A percentile compares a stretch with the other conserved stretches of the same genome.
phyloP scores from a whole-genome alignment of 768 basidiomycete species.

The Collybia nuda region DNA sequence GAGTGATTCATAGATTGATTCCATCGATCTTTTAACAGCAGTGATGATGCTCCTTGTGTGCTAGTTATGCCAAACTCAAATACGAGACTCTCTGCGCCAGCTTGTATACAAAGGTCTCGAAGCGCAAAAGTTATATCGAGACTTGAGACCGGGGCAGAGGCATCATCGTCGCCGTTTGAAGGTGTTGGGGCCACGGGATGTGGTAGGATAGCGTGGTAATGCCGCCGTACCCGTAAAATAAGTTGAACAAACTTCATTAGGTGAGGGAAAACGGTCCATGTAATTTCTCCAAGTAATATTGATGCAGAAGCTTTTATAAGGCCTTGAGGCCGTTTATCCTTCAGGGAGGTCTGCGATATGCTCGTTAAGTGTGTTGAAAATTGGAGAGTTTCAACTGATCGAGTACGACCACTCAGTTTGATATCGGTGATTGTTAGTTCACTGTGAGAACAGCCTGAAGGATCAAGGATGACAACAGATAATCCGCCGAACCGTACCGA shows the following conservation, averaged over 20 bases:
- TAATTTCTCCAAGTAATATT: constrained; percentile 38
- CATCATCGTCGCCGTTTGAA: background rate
- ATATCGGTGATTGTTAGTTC: constrained; percentile 34
- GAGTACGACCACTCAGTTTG: constrained; percentile 19
- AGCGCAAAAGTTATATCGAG: constrained; percentile 42
- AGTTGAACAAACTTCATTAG: constrained; percentile 61
- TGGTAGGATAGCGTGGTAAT: constrained; percentile 21
- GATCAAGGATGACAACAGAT: constrained; percentile 33
- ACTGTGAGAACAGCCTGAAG: constrained; percentile 29
- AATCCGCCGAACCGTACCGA: constrained; percentile 26
- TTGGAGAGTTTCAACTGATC: constrained; percentile 22
- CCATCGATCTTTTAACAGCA: constrained; percentile 25
- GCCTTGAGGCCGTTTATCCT: constrained; percentile 27
- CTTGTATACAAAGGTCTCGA: constrained; percentile 49
- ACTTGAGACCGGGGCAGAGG: constrained; percentile 11
- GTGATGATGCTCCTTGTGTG: constrained; percentile 35
- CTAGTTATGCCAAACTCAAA: constrained; percentile 55
- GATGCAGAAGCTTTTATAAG: constrained; percentile 32
- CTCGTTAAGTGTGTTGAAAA: constrained; percentile 16
- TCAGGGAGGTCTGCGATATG: constrained; percentile 47
- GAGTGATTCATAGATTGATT: constrained; percentile 48
- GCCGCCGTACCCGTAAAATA: constrained; percentile 48
- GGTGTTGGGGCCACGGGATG: constrained; percentile 6
- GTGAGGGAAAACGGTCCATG: constrained; percentile 50
- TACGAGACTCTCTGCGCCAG: constrained; percentile 68